phyloP scores from a whole-genome alignment of 805 yeast genomes.

The Candida pini region DNA sequence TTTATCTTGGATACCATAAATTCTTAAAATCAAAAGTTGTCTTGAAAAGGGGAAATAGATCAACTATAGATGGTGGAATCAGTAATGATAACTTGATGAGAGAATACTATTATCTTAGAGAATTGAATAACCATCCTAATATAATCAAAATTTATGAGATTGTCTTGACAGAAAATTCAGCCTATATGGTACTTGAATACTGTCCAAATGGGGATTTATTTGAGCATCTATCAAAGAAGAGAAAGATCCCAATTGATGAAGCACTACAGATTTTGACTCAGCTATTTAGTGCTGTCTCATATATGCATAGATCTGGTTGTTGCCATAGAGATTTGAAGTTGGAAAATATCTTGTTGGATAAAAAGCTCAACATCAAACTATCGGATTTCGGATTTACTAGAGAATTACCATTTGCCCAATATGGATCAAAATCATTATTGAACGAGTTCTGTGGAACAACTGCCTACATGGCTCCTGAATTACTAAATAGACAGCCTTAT shows the following conservation, averaged over 20 bases:
- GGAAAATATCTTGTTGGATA: constrained; percentile 67
- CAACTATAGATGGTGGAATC: constrained; percentile 40
- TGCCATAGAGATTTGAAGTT: constrained; percentile 82
- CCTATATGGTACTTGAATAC: constrained; percentile 88
- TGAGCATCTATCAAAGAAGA: constrained; percentile 52
- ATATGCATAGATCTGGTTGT: constrained; percentile 71
- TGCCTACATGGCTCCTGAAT: constrained; percentile 96
- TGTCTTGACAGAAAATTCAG: constrained; percentile 68
- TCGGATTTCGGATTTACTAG: constrained; percentile 95
- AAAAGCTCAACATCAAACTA: constrained; percentile 58
- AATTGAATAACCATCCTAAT: constrained; percentile 68
- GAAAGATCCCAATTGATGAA: constrained; percentile 46
- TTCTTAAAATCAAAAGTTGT: constrained; percentile 76
- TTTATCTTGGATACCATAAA: constrained; percentile 75
- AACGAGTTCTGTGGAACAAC: constrained; percentile 92
- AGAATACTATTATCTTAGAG: constrained; percentile 84
- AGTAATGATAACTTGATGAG: constrained; percentile 79
- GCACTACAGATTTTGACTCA: constrained; percentile 55
- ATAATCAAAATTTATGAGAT: constrained; percentile 84
- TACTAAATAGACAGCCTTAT: constrained; percentile 62
- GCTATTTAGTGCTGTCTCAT: constrained; percentile 57
- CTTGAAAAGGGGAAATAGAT: constrained; percentile 60
- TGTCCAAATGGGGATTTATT: constrained; percentile 79
- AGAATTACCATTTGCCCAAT: constrained; percentile 40
- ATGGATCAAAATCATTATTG: constrained; percentile 34